These are phyloP conservation scores for Lentinula aciculospora DNA, from an alignment of 768 basidiomycete genomes.

Conservation along the genomic window DNA sequence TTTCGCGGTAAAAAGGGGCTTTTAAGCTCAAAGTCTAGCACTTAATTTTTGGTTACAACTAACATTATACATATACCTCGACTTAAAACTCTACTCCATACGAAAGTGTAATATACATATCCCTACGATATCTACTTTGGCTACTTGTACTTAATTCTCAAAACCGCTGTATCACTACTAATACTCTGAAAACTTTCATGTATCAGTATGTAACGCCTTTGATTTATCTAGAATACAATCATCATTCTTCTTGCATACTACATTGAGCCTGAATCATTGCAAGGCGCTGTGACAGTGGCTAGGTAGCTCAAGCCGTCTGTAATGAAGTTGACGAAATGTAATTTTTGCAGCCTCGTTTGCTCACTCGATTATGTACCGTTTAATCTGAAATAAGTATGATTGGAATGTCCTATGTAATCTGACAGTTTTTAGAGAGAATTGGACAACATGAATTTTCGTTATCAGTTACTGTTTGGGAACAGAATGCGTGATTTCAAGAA, in stretches of 20 bases:
- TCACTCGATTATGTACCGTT: too few species aligned
- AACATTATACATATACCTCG: not conserved
- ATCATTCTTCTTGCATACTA: too few species aligned
- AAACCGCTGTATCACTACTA: not conserved
- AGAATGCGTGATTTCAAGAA: too few species aligned
- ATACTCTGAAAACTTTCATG: not conserved
- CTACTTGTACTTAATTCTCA: not conserved
- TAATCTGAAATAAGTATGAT: too few species aligned
- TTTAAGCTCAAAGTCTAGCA: not conserved
- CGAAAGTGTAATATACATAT: not conserved
- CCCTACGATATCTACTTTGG: not conserved
- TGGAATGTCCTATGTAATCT: too few species aligned
- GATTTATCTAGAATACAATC: not conserved
- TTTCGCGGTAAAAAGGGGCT: constrained; percentile 8
- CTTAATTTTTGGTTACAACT: not conserved
- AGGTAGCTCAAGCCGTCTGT: not conserved
- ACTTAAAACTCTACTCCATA: not conserved
- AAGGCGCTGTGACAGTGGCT: not conserved
- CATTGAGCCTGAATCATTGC: too few species aligned
- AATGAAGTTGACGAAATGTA: too few species aligned
- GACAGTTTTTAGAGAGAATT: too few species aligned
- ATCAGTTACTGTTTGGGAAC: too few species aligned
- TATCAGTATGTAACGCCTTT: not conserved
- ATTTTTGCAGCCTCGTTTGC: too few species aligned
- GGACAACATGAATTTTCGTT: too few species aligned